Evolutionary conservation across 2,329 filamentous ascomycete species (phyloP), one percentile per base, ranked within the genome.

Genomic region (Bipolaris sorokiniana): DNA sequence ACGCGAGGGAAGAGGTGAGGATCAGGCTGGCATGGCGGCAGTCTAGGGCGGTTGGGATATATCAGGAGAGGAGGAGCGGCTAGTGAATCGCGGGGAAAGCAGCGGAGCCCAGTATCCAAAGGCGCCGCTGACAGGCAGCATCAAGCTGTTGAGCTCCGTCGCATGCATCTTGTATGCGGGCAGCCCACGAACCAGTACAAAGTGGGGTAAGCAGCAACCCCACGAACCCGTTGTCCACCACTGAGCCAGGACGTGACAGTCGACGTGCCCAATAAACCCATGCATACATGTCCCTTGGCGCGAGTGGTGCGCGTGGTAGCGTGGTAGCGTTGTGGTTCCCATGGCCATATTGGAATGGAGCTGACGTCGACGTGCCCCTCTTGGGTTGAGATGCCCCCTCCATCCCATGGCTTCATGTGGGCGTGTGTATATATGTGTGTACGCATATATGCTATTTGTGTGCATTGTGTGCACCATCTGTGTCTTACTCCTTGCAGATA

Each of bases 201-300:
- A 65, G 69, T 65, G 67, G 70, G 70, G 69, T 69, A 67, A 13
- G 61, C 54, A 59, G 40, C 22, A 47, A 57, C 36, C 52, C 52
- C 56, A 59, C 36, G 58, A 49, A 48, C 31, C 48, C 42, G 37
- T 56, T 40, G 59, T 51, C 48, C 48, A 48, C 54, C 54, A 57
- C 56, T 37, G 56, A 54, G 57, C 58, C 56, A 45, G 13, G 50
- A 48, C 61, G 48, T 42, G 51, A 56, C 52, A 36, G 41, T 18
- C 34, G 52, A 11, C 16, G 18, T 48, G 48, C 56, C 58, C 59
- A 64, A 67, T 67, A 56, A 54, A 42, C 55, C 59, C 61, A 48
- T 56, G 62, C 62, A 63, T 59, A 33, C 36, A 38, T 36, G 40
- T 33, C 26, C 51, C 49, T 63, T 66, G 62, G 50, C 41, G 40